These are phyloP conservation scores for Alternaria alternata DNA, from an alignment of 2,329 filamentous ascomycete genomes.

Conservation along the genomic window DNA sequence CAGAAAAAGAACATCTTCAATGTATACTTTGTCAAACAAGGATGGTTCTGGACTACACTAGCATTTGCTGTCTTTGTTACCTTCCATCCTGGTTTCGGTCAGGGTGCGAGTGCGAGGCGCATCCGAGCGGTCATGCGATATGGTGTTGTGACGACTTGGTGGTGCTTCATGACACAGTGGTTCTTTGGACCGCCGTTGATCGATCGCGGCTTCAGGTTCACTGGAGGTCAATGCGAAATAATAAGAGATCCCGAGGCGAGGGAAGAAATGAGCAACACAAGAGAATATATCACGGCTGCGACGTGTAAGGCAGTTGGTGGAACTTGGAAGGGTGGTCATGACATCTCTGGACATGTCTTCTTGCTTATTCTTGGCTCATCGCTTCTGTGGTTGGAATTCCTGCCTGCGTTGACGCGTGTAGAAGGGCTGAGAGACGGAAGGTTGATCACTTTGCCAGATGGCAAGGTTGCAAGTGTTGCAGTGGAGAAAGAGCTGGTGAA, in stretches of 20 bases:
- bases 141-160: slow-evolving; percentile 74
- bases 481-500: slow-evolving; percentile 53
- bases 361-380: slow-evolving; percentile 84
- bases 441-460: slow-evolving; percentile 71
- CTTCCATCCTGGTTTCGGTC: slow-evolving; percentile 68
- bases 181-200: slow-evolving; percentile 92
- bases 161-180: slow-evolving; percentile 94
- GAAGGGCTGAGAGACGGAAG: slow-evolving; percentile 67
- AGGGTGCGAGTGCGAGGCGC: slow-evolving; percentile 54
- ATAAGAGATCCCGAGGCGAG: slow-evolving; percentile 59
- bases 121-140: slow-evolving; percentile 73
- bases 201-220: slow-evolving; percentile 87
- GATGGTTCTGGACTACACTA: slow-evolving; percentile 88
- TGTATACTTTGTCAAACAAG: slow-evolving; percentile 89
- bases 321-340: slow-evolving; percentile 89
- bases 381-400: slow-evolving; percentile 81
- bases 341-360: slow-evolving; percentile 96
- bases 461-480: slow-evolving; percentile 62
- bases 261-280: slow-evolving; percentile 56
- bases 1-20: slow-evolving; percentile 95
- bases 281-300: slow-evolving; percentile 71
- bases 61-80: slow-evolving; percentile 75
- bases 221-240: slow-evolving; percentile 81
- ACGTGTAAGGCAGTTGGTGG: slow-evolving; percentile 86
- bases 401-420: slow-evolving; percentile 65